A percentile compares a stretch with the other conserved stretches of the same genome.
These are phyloP conservation scores for Neurospora tetraspora DNA, from an alignment of 495 filamentous ascomycete species.

Conservation along the genomic window DNA sequence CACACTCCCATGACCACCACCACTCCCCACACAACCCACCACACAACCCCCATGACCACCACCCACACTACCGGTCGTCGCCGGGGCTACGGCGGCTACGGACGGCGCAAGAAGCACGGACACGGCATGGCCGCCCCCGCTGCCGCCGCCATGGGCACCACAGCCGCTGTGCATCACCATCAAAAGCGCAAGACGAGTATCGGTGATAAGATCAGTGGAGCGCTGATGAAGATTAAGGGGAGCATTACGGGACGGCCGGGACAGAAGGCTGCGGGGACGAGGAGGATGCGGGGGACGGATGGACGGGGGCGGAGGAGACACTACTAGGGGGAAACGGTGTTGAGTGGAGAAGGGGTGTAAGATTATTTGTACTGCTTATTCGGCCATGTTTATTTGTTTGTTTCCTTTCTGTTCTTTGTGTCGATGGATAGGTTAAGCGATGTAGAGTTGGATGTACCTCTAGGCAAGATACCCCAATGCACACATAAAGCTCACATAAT, in stretches of 20 bases:
- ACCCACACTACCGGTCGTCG: constrained; percentile 7
- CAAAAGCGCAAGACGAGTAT: constrained; percentile 47
- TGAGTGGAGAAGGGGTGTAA: background rate
- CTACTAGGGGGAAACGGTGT: background rate
- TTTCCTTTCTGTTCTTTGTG: background rate
- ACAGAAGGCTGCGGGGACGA: constrained; percentile 60
- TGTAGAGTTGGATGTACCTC: background rate
- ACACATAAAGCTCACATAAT: background rate
- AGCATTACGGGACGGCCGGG: constrained; percentile 51
- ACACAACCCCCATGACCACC: background rate
- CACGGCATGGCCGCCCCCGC: constrained; percentile 12
- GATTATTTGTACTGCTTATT: background rate
- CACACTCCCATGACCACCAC: constrained; percentile 2
- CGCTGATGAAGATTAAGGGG: constrained; percentile 56
- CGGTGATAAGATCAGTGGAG: constrained; percentile 62
- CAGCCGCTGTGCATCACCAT: constrained; percentile 31
- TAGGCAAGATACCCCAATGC: background rate
- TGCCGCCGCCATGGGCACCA: background rate
- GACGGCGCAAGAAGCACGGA: background rate
- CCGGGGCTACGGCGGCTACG: constrained; percentile 5
- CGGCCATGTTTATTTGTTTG: background rate
- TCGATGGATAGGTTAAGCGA: background rate
- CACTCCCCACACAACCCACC: background rate
- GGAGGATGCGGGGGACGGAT: constrained; percentile 63
- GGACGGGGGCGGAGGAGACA: constrained; percentile 36